Conservation (phyloP, 352 stramenopile species). For the Pythium aristosporum region DNA sequence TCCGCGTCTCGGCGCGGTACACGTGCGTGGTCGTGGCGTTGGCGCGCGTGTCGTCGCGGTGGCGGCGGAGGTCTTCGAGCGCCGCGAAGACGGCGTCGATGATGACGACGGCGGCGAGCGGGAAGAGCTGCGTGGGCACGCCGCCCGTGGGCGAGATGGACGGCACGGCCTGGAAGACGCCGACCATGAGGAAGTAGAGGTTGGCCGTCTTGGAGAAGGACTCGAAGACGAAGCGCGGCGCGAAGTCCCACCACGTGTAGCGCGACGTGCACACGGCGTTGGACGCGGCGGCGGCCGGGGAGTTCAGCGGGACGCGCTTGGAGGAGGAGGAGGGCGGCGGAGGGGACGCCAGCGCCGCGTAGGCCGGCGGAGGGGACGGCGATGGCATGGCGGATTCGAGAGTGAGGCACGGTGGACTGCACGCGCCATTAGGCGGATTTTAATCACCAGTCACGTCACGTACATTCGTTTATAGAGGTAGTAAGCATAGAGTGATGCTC, state of each 20-base stretch:
- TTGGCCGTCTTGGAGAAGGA: conserved; percentile 88
- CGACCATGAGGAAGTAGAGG: conserved; percentile 84
- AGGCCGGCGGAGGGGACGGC: neutral
- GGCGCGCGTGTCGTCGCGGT: conserved; percentile 61
- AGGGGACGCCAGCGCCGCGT: neutral
- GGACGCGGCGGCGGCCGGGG: neutral
- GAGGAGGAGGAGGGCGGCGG: neutral
- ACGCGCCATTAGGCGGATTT: neutral
- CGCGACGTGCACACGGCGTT: conserved; percentile 82
- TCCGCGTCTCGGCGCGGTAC: conserved; percentile 54
- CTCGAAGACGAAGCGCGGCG: conserved; percentile 76
- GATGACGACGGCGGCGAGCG: conserved; percentile 68
- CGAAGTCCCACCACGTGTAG: conserved; percentile 87
- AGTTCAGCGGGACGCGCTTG: neutral
- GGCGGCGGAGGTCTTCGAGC: conserved; percentile 76
- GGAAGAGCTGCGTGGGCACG: conserved; percentile 77
- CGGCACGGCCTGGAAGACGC: conserved; percentile 83
- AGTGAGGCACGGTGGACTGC: neutral
- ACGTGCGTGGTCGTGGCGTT: conserved; percentile 64
- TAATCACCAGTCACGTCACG: neutral
- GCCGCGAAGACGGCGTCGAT: conserved; percentile 78
- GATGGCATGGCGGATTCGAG: neutral
- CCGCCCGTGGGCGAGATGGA: conserved; percentile 73
- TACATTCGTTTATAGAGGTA: neutral
- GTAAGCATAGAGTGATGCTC: neutral